Conservation (phyloP, 352 stramenopile genomes). For the Phytophthora gonapodyides region DNA sequence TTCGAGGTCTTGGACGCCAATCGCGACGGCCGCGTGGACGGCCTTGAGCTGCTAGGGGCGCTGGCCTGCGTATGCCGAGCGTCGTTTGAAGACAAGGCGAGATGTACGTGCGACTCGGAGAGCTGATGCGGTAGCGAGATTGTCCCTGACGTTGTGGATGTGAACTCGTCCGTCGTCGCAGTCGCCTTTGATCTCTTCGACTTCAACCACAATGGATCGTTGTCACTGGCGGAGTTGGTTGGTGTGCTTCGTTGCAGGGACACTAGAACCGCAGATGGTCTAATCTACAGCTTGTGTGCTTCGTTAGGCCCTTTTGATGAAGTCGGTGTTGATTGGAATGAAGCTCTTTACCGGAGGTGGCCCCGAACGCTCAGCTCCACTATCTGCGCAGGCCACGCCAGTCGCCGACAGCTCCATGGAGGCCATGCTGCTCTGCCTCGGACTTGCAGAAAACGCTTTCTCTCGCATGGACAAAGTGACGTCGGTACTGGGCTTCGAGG, state of each 20-base stretch:
- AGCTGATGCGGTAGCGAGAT: slow-evolving; percentile 19
- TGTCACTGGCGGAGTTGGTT: slow-evolving; percentile 76
- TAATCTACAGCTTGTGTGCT: not conserved
- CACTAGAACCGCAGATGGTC: not conserved
- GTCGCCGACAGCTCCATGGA: slow-evolving; percentile 27
- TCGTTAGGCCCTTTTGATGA: slow-evolving; percentile 72
- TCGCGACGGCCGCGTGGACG: slow-evolving; percentile 76
- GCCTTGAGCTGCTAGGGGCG: slow-evolving; percentile 75
- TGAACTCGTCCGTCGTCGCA: slow-evolving; percentile 5
- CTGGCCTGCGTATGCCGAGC: slow-evolving; percentile 73
- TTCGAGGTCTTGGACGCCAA: slow-evolving; percentile 80
- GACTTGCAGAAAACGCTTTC: slow-evolving; percentile 63
- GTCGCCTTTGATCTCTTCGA: slow-evolving; percentile 61
- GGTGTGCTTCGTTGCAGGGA: not conserved
- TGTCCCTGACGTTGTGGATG: not conserved
- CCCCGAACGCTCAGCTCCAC: slow-evolving; percentile 4
- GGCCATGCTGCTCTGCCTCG: slow-evolving; percentile 51
- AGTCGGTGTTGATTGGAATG: slow-evolving; percentile 80
- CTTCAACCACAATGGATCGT: slow-evolving; percentile 77
- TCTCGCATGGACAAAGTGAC: slow-evolving; percentile 50
- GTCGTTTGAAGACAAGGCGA: slow-evolving; percentile 80
- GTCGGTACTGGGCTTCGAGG: slow-evolving; percentile 65
- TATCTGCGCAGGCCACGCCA: not conserved
- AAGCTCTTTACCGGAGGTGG: slow-evolving; percentile 54
- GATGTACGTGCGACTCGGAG: slow-evolving; percentile 48